Evolutionary conservation across 1,139 yeast genomes (phyloP), one percentile per base, ranked within the genome.

Genomic region (Yamadazyma atlantica): DNA sequence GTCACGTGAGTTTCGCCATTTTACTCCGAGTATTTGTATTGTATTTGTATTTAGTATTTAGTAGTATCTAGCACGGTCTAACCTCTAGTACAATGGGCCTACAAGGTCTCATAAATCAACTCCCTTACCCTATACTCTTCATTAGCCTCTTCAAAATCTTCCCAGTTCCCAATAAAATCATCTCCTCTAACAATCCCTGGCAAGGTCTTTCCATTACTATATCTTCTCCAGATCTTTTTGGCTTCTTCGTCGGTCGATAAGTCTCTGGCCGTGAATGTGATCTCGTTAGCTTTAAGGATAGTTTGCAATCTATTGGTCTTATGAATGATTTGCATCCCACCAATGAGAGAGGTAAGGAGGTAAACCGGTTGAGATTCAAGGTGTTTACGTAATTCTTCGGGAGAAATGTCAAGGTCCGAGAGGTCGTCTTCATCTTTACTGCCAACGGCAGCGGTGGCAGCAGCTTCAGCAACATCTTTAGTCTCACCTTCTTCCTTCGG

Each of bases 181-280:
- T 82, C 88, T n/a, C 95, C 96, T 53, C 96, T 75, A 19, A 90
- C 89, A 16, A 92, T 76, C n/a, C 94, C 97, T 2, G 98, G 98
- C 39, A 89, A 74, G 2, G 78, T 65, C 52, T 85, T 80, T 4
- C 95, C 96, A 33, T 72, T 71, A 13, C 88, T 74, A 47, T 82
- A 77, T 57, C 94, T 75, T 54, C 81, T 82, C 97, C 97, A 90
- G 24, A 87, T 75, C 50, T 82, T 78, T 57, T 86, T 81, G 13
- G 97, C 97, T 40, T 80, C 83, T 35, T 82, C 89, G 55, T 89
- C 95, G 0, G 96, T 85, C 2, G 96, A 96, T 39, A 90, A 67
- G 57, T 90, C 98, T 38, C 85, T 78, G 52, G 80, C 76, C 23
- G 77, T 73, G 58, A 80, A 88, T 44, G 77, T 69, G 42, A 90